phyloP scores from a whole-genome alignment of 495 filamentous ascomycete species.

The Talaromyces liani region DNA sequence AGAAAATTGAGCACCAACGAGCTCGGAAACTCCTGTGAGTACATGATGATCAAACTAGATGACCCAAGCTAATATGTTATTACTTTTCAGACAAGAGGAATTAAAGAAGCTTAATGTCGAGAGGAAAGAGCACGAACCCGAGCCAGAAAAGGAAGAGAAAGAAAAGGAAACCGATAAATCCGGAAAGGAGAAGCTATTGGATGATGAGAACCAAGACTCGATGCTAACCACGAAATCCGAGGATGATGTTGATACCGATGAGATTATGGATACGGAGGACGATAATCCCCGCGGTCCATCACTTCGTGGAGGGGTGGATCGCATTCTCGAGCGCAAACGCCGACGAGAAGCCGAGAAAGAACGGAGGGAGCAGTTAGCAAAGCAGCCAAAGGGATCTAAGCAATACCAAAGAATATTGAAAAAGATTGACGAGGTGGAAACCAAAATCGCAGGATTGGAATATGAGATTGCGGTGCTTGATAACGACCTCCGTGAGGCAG shows the following conservation, averaged over 20 bases:
- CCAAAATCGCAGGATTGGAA: conserved; percentile 69
- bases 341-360: conserved; percentile 80
- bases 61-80: conserved; percentile 14
- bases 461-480: conserved; percentile 77
- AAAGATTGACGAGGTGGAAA: conserved; percentile 80
- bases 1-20: conserved; percentile 89
- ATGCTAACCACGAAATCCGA: conserved; percentile 61
- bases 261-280: conserved; percentile 52
- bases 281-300: conserved; percentile 54
- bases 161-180: conserved; percentile 4
- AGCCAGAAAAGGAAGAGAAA: conserved; percentile 32
- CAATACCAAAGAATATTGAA: conserved; percentile 80
- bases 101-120: conserved; percentile 77
- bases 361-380: conserved; percentile 69
- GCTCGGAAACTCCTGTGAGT: conserved; percentile 77
- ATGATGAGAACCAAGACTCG: conserved; percentile 44
- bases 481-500: conserved; percentile 85
- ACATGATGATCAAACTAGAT: conserved; percentile 5
- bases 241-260: conserved; percentile 49
- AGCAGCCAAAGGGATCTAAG: conserved; percentile 79
- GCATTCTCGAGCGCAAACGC: conserved; percentile 70
- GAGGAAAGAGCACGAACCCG: conserved; percentile 75
- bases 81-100: conserved; percentile 62
- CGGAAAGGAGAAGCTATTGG: conserved; percentile 22
- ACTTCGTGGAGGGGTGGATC: conserved; percentile 68